Evolutionary conservation across 768 basidiomycete species (phyloP).

Genomic region (Pleurotus eryngii): DNA sequence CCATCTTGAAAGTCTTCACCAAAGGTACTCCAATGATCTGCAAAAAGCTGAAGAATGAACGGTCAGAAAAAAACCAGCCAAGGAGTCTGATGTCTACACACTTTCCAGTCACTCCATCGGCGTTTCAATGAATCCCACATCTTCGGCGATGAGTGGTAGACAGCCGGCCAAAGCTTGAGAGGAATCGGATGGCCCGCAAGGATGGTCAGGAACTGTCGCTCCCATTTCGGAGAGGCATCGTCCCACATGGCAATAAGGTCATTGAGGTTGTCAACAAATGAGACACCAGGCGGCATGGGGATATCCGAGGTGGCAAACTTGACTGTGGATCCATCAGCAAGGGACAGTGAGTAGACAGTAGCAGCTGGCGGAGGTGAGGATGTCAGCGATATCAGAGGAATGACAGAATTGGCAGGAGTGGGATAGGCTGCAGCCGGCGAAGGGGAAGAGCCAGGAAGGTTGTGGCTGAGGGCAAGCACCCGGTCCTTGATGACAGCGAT

Average conservation of each 20-base stretch:
- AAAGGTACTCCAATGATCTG: constrained; percentile 15
- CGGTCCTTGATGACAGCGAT: too few species aligned
- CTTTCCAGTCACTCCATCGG: constrained; percentile 22
- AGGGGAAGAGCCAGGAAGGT: background rate
- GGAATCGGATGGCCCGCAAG: constrained; percentile 20
- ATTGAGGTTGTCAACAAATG: constrained; percentile 20
- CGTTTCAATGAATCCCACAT: constrained; percentile 23
- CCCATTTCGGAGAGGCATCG: constrained; percentile 19
- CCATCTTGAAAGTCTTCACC: too few species aligned
- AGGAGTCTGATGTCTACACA: background rate
- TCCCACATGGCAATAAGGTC: too few species aligned
- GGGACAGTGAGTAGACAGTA: background rate
- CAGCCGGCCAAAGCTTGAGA: constrained; percentile 18
- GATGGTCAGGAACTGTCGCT: constrained; percentile 12
- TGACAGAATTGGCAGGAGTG: background rate
- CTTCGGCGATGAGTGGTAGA: constrained; percentile 17
- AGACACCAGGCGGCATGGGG: constrained; percentile 19
- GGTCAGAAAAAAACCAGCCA: too few species aligned
- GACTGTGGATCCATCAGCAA: background rate
- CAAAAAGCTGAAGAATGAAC: background rate
- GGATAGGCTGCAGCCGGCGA: background rate
- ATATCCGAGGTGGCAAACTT: constrained; percentile 7
- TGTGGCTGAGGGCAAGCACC: too few species aligned
- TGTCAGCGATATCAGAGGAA: background rate
- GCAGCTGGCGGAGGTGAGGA: background rate